Evolutionary conservation across 495 filamentous ascomycete species (phyloP), one percentile per base, ranked within the genome.

Genomic region (Stereocaulon alpinum): DNA sequence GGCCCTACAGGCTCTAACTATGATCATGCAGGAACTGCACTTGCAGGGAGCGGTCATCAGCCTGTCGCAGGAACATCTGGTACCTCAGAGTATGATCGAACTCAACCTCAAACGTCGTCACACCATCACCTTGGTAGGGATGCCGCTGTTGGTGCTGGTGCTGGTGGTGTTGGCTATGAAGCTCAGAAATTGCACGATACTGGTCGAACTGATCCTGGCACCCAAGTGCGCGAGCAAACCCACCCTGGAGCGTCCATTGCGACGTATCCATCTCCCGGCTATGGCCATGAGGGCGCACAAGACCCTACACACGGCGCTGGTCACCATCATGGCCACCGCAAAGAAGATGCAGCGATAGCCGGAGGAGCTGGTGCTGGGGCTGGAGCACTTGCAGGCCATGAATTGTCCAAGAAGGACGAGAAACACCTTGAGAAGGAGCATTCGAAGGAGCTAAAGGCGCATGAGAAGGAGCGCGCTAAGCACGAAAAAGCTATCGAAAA

Each of bases 381-480:
- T 1, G 40, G 52, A 41, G 45, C 30, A 45, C 22, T 64, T 40
- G 55, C 52, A 17, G 49, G 37, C 18, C 48, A 64, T 22, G 62
- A 67, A 53, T n/a, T 62, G 20, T 50, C 62, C 9, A 56, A 65
- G 17, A 63, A 64, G 37, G 58, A 68, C 4, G 40, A 64, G 20
- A 60, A 65, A 45, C 48, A 55, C 32, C 29, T 60, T 7, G 64
- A 56, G 11, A 64, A 66, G 42, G 51, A 62, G 56, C 49, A 63
- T 3, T 61, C 66, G 49, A 63, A 68, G 42, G 66, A 63, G 40
- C 55, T 63, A 6, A 66, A 71, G 57, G 68, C 63, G 45, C 67
- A 62, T 17, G 56, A 70, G 40, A 65, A 64, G 40, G 47, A 50
- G n/a, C 27, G 59, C 20, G 60, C 56, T 17, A 67, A 66, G 24